phyloP scores from a whole-genome alignment of 768 basidiomycete species.

The Amanita pseudoporphyria region DNA sequence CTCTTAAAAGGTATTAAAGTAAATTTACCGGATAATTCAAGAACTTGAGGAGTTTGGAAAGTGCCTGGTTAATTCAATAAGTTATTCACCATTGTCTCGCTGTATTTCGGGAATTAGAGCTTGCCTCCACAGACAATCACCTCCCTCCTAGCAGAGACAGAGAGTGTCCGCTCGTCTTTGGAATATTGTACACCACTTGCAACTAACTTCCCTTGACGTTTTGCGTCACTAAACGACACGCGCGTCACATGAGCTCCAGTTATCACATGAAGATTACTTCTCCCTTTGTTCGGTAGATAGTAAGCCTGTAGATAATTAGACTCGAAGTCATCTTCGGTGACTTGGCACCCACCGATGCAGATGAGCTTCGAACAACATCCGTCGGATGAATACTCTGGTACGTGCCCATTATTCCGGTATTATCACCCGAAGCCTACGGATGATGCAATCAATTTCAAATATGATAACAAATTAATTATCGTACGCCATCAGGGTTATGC shows the following conservation, averaged over 20 bases:
- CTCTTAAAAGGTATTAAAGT: background rate
- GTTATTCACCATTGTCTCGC: background rate
- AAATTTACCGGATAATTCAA: constrained; percentile 34
- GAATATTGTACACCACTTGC: constrained; percentile 9
- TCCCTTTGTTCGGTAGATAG: constrained; percentile 17
- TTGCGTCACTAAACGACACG: constrained; percentile 14
- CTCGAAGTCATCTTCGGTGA: background rate
- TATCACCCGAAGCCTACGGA: background rate
- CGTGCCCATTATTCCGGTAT: background rate
- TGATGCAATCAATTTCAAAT: background rate
- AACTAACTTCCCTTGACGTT: constrained; percentile 6
- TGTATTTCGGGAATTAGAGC: background rate
- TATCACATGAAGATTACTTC: constrained; percentile 20
- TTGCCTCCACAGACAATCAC: constrained; percentile 28
- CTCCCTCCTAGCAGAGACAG: constrained; percentile 27
- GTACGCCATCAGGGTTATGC: background rate
- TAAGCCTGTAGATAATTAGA: constrained; percentile 11
- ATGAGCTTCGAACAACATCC: constrained; percentile 4
- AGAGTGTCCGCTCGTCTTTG: constrained; percentile 12
- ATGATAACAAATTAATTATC: background rate
- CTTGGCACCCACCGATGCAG: background rate
- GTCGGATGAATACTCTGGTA: constrained; percentile 4
- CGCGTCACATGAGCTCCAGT: constrained; percentile 15
- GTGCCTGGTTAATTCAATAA: constrained; percentile 7
- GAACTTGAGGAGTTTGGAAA: constrained; percentile 22